Evolutionary conservation across 805 yeast genomes (phyloP).

Genomic region (Nakazawaea molendinolei): DNA sequence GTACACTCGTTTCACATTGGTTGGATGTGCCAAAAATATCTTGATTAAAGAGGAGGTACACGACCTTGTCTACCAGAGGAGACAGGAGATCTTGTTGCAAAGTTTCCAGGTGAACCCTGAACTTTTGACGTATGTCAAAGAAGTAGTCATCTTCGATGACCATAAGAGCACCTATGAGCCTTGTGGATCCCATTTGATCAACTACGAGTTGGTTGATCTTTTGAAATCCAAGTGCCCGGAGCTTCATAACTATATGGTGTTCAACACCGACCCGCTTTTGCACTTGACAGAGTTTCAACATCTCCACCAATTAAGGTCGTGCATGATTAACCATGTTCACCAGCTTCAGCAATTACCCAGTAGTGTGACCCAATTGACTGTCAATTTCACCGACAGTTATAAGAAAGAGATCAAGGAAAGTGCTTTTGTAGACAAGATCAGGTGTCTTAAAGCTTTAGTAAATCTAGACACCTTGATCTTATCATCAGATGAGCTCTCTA

Average conservation of each 20-base stretch:
- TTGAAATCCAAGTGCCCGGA: conserved; percentile 15
- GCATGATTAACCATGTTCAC: conserved; percentile 16
- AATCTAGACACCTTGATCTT: conserved; percentile 12
- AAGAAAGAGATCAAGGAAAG: conserved; percentile 5
- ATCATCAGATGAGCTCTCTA: conserved; percentile 29
- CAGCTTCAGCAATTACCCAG: conserved; percentile 17
- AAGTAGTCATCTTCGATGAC: conserved; percentile 27
- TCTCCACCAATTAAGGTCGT: conserved; percentile 9
- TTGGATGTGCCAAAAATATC: conserved; percentile 30
- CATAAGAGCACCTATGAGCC: conserved; percentile 18
- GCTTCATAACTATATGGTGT: conserved; percentile 12
- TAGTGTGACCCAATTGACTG: conserved; percentile 14
- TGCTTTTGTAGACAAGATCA: conserved; percentile 2
- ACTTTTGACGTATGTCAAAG: conserved; percentile 26
- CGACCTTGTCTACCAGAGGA: conserved; percentile 27
- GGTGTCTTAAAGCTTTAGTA: conserved; percentile 4
- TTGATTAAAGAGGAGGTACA: conserved; percentile 29
- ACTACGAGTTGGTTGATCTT: conserved; percentile 17
- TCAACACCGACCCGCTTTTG: conserved; percentile 14
- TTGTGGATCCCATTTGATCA: conserved; percentile 15
- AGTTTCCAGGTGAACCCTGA: conserved; percentile 28
- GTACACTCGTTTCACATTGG: conserved; percentile 27
- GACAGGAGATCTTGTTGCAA: conserved; percentile 34
- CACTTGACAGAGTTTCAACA: conserved; percentile 7
- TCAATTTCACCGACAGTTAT: conserved; percentile 14